A percentile compares a stretch with the other conserved stretches of the same genome.
These are phyloP conservation scores for Solanum piurae DNA, from an alignment of 257 asterid genomes.

Conservation along the genomic window DNA sequence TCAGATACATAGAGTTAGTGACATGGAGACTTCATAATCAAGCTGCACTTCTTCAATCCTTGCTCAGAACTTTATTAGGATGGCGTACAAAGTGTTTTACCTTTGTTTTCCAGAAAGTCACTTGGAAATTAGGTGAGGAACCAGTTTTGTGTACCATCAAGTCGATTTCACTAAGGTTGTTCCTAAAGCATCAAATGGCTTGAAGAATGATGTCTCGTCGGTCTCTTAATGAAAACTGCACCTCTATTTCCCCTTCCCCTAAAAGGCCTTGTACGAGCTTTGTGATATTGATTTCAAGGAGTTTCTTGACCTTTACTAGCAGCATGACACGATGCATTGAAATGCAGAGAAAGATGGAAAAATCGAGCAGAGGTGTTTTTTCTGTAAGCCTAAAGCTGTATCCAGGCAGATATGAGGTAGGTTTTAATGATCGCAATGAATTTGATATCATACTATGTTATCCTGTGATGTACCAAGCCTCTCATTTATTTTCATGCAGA, in stretches of 20 bases:
- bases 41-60: not conserved
- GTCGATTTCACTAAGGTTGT: not conserved
- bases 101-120: not conserved
- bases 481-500: slow-evolving; percentile 28
- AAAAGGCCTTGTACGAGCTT: not conserved
- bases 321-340: slow-evolving; percentile 5
- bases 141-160: not conserved
- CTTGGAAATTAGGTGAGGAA: not conserved
- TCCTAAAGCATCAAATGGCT: not conserved
- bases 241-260: not conserved
- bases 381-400: slow-evolving; percentile 54
- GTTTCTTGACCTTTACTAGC: not conserved
- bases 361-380: slow-evolving; percentile 48
- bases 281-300: not conserved
- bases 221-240: not conserved
- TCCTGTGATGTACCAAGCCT: not conserved
- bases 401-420: slow-evolving; percentile 89
- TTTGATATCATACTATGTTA: not conserved
- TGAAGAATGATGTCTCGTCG: not conserved
- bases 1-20: not conserved
- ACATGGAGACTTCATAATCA: not conserved
- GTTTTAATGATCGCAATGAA: not conserved
- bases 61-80: not conserved
- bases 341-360: slow-evolving; percentile 84
- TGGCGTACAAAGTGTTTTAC: not conserved